A percentile compares a stretch with the other conserved stretches of the same genome.
These are phyloP conservation scores for Coleophoma cylindrospora DNA, from an alignment of 2,329 filamentous ascomycete species.

Conservation along the genomic window DNA sequence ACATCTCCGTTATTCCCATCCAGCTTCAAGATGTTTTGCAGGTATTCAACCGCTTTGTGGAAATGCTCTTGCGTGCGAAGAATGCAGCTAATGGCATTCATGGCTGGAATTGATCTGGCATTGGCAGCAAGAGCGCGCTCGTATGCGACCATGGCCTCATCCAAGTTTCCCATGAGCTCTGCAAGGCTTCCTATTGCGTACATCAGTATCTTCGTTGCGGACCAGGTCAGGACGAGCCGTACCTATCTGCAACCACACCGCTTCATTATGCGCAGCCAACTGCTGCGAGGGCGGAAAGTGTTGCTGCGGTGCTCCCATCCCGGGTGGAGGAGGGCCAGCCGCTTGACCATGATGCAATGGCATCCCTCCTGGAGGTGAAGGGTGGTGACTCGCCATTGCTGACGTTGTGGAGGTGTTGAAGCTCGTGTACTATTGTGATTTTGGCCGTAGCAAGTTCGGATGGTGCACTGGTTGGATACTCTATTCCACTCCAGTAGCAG, in stretches of 20 bases:
- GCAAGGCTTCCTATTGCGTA: conserved; percentile 65
- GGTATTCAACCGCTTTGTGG: conserved; percentile 86
- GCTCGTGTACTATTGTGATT: background rate
- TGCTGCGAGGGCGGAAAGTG: conserved; percentile 55
- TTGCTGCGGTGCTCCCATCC: conserved; percentile 18
- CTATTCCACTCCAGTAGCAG: too few relatives aligned
- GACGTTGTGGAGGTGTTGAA: background rate
- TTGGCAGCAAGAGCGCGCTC: conserved; percentile 87
- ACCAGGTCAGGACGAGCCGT: conserved; percentile 25
- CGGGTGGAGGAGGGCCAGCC: conserved; percentile 22
- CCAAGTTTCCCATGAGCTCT: conserved; percentile 81
- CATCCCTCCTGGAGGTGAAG: conserved; percentile 52
- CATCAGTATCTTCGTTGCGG: conserved; percentile 23
- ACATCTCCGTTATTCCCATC: conserved; percentile 89
- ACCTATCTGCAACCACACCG: conserved; percentile 92
- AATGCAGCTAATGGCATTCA: conserved; percentile 92
- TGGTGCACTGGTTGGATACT: too few relatives aligned
- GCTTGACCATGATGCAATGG: conserved; percentile 27
- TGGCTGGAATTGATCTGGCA: conserved; percentile 79
- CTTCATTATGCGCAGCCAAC: conserved; percentile 75
- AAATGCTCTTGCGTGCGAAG: conserved; percentile 91
- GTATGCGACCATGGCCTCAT: conserved; percentile 86
- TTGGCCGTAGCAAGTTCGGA: background rate
- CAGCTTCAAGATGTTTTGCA: conserved; percentile 85
- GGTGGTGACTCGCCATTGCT: conserved; percentile 27